phyloP scores from a whole-genome alignment of 495 filamentous ascomycete species.

The Penicillium macrosclerotiorum region DNA sequence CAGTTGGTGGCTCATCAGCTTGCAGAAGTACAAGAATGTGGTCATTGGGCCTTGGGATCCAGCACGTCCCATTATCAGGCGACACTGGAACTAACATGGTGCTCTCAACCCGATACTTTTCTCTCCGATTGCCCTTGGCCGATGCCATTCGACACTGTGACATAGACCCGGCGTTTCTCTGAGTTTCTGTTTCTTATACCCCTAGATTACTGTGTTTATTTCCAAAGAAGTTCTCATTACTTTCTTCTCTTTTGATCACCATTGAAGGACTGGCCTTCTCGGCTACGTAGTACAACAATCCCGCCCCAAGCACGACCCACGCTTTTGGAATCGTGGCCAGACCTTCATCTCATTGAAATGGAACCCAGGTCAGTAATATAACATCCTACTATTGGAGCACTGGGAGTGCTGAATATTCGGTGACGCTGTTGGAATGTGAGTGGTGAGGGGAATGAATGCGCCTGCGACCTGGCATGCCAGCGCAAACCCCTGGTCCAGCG shows the following conservation, averaged over 20 bases:
- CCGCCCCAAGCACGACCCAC: neutral
- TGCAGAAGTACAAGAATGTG: constrained; percentile 99
- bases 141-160: constrained; percentile 10
- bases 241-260: neutral
- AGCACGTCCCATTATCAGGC: constrained; percentile 73
- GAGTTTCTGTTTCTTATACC: constrained; percentile 24
- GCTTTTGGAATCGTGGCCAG: neutral
- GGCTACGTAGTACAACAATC: neutral
- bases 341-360: neutral
- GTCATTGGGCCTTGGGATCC: constrained; percentile 98
- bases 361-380: too few species aligned
- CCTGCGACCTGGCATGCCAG: constrained; percentile 13
- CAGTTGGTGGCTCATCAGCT: constrained; percentile 94
- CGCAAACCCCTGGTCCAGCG: too few species aligned
- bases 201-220: constrained; percentile 17
- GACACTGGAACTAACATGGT: constrained; percentile 52
- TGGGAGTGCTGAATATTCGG: constrained; percentile 1
- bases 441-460: constrained; percentile 15
- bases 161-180: constrained; percentile 18
- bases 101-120: neutral
- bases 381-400: neutral
- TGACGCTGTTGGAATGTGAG: constrained; percentile 19
- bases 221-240: neutral
- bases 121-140: neutral
- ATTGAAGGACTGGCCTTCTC: neutral